Conservation (phyloP, 108 stramenopile genomes). For the Nannochloropsis gaditana region DNA sequence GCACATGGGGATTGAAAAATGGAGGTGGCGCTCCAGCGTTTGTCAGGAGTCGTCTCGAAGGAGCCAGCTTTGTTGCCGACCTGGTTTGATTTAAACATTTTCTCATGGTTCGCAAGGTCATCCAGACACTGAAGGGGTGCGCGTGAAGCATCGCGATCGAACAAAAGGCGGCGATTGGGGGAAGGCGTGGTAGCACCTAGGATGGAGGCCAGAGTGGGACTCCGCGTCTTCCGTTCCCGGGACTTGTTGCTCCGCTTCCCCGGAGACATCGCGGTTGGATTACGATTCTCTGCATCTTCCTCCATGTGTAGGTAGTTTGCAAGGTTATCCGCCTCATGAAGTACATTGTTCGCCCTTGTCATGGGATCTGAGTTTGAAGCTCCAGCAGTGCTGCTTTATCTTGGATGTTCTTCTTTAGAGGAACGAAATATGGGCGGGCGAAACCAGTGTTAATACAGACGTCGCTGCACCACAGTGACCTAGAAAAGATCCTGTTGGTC, state of each 20-base stretch:
- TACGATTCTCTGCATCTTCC: conserved; percentile 4
- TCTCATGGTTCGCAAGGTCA: background rate
- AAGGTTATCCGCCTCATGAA: background rate
- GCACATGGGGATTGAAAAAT: too few species aligned
- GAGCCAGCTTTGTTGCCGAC: too few species aligned
- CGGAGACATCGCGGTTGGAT: background rate
- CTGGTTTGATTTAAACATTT: too few species aligned
- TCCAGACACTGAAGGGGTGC: background rate
- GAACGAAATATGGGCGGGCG: too few species aligned
- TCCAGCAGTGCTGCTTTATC: too few species aligned
- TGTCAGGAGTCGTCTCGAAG: too few species aligned
- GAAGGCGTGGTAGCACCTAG: conserved; percentile 1
- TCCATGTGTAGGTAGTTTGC: background rate
- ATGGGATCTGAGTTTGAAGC: too few species aligned
- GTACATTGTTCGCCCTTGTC: background rate
- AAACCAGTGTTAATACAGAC: too few species aligned
- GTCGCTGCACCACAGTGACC: too few species aligned
- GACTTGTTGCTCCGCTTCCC: background rate
- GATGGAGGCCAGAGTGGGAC: background rate
- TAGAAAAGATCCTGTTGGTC: too few species aligned
- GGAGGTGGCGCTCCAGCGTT: too few species aligned
- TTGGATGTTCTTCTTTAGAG: too few species aligned
- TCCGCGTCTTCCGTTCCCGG: background rate
- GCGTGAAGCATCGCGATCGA: background rate
- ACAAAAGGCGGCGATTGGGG: background rate